Base-by-base conservation (phyloP, 257 asterid genomes). In the Capsicum baccatum region DNA sequence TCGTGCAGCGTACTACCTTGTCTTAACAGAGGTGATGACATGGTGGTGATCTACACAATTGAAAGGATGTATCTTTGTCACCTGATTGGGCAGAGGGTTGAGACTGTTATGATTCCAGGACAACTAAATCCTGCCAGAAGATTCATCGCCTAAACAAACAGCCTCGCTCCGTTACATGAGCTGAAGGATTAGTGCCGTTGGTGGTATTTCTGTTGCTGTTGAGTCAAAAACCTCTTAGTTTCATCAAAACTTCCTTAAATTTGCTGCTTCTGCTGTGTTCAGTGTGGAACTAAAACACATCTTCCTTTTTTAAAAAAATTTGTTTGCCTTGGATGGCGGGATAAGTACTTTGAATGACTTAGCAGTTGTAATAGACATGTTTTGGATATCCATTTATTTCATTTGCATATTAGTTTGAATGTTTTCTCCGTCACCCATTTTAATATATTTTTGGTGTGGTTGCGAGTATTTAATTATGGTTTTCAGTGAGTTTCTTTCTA, bases 81-180 rank as follows among this genome's bases (percentile, higher is more conserved):
- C 69, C 42, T 63, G 69, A 63, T 15, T 4, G 69, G 16, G 16
- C 69, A 63, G 16, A 63, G 11, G 39, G 16, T 63, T 2, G 16
- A 9, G 42, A 63, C 42, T 63, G 0, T 63, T 63, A 21, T 21
- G 39, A 63, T 16, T 54, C 71, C 21, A 1, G 84, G 9, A 13
- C 9, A 1, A 1, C 10, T 19, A 12, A 56, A 33, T 66, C 39
- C 19, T 12, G 8, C 2, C 17, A 33, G 0, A 37, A 87, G 67
- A 56, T 81, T 39, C 83, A 66, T 87, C 80, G 86, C 91, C 39
- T 91, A 89, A 84, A 88, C 88, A 10, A 91, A 89, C 83, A 91
- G 90, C 79, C 84, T 91, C 55, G 91, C 80, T 26, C 44, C 50
- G 70, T 85, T 89, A 21, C 84, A 33, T 64, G 71, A 79, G 56